Conservation (phyloP, 495 filamentous ascomycete species). For the Penicillium soppii region DNA sequence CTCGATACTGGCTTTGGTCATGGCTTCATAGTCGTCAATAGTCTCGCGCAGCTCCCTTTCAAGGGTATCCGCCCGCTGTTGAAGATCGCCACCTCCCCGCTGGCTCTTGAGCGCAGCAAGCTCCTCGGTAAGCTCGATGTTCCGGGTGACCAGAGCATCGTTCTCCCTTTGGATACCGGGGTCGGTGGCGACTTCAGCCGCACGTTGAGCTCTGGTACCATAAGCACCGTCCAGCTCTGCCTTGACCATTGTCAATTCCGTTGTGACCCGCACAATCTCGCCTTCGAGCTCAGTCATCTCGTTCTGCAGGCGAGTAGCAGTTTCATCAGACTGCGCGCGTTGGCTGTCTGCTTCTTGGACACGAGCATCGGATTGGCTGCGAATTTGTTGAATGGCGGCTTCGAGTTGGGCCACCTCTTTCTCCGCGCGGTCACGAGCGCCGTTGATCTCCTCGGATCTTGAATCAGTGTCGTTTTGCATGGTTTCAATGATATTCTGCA, state of each 20-base stretch:
- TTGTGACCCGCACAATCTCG: conserved; percentile 82
- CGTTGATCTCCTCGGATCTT: conserved; percentile 10
- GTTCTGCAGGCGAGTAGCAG: conserved; percentile 51
- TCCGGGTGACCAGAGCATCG: conserved; percentile 59
- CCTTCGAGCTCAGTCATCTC: conserved; percentile 75
- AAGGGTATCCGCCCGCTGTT: conserved; percentile 59
- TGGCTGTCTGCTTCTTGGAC: conserved; percentile 24
- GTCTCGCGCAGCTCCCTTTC: conserved; percentile 80
- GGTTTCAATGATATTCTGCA: conserved; percentile 16
- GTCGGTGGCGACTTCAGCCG: conserved; percentile 68
- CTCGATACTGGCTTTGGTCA: conserved; percentile 82
- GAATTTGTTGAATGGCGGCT: conserved; percentile 37
- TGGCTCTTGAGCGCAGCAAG: conserved; percentile 53
- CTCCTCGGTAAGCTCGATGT: conserved; percentile 58
- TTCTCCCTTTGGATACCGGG: conserved; percentile 67
- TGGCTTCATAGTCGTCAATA: conserved; percentile 78
- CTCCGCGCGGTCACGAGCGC: conserved; percentile 31
- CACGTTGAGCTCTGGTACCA: conserved; percentile 72
- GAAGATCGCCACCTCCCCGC: conserved; percentile 46
- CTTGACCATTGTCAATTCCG: conserved; percentile 86
- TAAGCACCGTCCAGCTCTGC: conserved; percentile 96
- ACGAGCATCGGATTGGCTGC: conserved; percentile 34
- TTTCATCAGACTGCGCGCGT: conserved; percentile 40
- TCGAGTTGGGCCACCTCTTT: conserved; percentile 37
- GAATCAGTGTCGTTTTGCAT: conserved; percentile 16